Conservation (phyloP, 176 grass and related monocot species). For the Stipa capillata region DNA sequence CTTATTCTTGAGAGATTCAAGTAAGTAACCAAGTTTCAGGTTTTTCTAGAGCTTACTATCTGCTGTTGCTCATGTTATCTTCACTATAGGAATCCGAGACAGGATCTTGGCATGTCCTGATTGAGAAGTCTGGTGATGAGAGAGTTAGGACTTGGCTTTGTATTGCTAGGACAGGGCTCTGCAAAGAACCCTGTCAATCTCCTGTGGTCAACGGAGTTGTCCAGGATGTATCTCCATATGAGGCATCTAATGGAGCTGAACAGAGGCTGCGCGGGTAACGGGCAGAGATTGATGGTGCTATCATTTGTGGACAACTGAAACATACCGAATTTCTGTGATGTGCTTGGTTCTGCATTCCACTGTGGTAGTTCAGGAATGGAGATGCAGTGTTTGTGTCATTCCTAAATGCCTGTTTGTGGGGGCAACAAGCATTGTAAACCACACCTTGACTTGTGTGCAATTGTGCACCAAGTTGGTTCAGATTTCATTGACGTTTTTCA, state of each 20-base stretch:
- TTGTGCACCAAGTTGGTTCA: neutral
- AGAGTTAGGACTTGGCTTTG: conserved; percentile 71
- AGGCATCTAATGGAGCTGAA: neutral
- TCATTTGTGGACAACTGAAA: neutral
- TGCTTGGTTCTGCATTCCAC: neutral
- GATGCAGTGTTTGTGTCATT: neutral
- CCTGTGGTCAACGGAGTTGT: neutral
- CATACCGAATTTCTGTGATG: neutral
- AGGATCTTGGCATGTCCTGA: conserved; percentile 81
- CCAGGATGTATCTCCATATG: neutral
- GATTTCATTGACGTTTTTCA: neutral
- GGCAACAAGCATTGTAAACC: neutral
- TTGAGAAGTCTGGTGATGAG: conserved; percentile 60
- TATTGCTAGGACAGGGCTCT: conserved; percentile 36
- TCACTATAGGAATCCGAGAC: conserved; percentile 51
- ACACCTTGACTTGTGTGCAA: neutral
- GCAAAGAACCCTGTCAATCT: conserved; percentile 3
- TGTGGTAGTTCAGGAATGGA: neutral
- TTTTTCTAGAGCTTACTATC: neutral
- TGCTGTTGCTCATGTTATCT: conserved; percentile 1
- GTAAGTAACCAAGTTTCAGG: conserved; percentile 5
- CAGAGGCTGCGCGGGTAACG: conserved; percentile 1
- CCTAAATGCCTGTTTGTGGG: neutral
- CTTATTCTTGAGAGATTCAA: conserved; percentile 86
- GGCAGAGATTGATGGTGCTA: conserved; percentile 39